Base-by-base conservation (phyloP, 192 early-diverging fungal genomes). In the Cetraspora pellucida region DNA sequence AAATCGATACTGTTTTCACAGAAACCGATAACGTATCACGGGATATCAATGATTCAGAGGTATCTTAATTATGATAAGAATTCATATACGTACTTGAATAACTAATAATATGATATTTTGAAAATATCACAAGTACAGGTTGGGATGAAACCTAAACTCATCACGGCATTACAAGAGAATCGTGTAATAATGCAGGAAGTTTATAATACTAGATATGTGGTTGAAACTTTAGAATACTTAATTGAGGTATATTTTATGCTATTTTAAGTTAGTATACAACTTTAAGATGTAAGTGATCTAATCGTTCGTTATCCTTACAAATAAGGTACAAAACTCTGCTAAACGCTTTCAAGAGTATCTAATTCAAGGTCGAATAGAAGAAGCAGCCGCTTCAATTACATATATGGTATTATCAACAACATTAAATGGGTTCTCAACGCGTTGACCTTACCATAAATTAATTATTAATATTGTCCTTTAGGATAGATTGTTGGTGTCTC, bases 281-380 rank as follows among this genome's bases (percentile, higher is more conserved):
- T 27, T 19, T 1, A 23, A 54, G 16, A 16, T 19, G 31, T 13
- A 13, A 9, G 13, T 25, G 13, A 61, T 64, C 9, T 31, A 37
- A 2, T n/a, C 16, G 43, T 25, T 45, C 3, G 23, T 60, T 45
- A 23, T 59, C 21, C 59, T 44, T 5, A n/a, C 23, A 43, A 11
- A 57, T 44, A 74, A 74, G 57, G 23, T 74, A 45, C 72, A 74
- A 59, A 52, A 50, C 10, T 74, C 21, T 21, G 10, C n/a, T 16
- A 58, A 74, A 23, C 27, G n/a, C 7, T 58, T 74, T 74, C 25
- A 59, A n/a, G 74, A 76, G 30, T 76, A 76, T 27, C 21, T 76
- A 43, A 11, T 0, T 2, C 58, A 76, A 44, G 45, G 46, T 52
- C 60, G 74, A 19, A 76, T 76, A 23, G 74, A 76, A 11, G 74